Evolutionary conservation across 2,329 filamentous ascomycete genomes (phyloP).

Genomic region (Ophiocordyceps sinensis): DNA sequence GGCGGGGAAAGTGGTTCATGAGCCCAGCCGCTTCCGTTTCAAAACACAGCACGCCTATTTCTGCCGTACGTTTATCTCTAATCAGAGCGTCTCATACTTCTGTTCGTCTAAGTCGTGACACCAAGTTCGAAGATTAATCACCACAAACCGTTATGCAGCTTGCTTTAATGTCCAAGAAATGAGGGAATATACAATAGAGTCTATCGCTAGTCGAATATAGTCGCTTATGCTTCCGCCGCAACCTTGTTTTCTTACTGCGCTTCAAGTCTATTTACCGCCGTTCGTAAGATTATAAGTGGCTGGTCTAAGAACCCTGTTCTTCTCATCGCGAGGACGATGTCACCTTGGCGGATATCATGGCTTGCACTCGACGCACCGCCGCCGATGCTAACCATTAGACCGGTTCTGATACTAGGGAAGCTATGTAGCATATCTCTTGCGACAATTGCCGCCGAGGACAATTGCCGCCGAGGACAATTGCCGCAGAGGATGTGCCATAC

Average conservation of each 20-base stretch:
- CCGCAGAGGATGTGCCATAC: conserved; percentile 4
- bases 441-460: conserved; percentile 8
- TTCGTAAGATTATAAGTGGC: no score
- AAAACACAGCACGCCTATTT: conserved; percentile 2
- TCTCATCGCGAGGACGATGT: conserved; percentile 5
- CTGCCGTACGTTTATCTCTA: neutral
- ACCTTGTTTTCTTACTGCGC: no score
- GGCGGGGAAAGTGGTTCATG: conserved; percentile 8
- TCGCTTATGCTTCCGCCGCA: no score
- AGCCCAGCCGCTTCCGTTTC: conserved; percentile 15
- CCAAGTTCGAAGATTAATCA: no score
- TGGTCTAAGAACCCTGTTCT: no score
- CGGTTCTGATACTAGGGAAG: conserved; percentile 15
- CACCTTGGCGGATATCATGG: conserved; percentile 19
- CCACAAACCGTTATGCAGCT: no score
- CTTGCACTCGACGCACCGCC: conserved; percentile 18
- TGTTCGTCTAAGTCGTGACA: no score
- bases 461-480: no score
- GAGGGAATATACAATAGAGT: no score
- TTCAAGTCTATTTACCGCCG: neutral
- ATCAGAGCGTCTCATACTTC: no score
- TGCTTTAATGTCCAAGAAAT: no score
- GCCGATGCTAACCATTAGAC: conserved; percentile 4
- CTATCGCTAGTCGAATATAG: no score
- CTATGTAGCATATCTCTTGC: conserved; percentile 13